Evolutionary conservation across 1,284 basidiomycete species (phyloP).

Genomic region (Tylopilus sp.): DNA sequence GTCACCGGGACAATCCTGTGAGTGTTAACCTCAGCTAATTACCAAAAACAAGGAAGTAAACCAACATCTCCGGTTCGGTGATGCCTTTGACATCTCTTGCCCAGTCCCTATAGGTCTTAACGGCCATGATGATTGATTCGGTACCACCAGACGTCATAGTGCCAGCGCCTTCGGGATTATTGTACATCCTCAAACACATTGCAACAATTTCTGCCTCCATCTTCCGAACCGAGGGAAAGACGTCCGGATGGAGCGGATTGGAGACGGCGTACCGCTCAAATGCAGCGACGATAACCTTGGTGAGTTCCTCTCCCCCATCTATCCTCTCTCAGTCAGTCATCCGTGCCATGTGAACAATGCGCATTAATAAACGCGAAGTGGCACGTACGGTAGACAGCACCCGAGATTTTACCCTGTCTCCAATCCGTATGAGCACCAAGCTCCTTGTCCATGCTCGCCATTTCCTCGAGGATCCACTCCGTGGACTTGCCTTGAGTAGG

Average conservation of each 20-base stretch:
- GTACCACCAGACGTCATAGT: constrained; percentile 97
- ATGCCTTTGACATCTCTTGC: constrained; percentile 88
- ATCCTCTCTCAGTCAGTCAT: not conserved
- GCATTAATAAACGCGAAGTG: not conserved
- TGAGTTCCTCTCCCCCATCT: constrained; percentile 90
- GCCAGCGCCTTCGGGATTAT: constrained; percentile 88
- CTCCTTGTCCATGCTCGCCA: constrained; percentile 81
- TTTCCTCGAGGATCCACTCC: constrained; percentile 86
- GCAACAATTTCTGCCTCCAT: constrained; percentile 98
- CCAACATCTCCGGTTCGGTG: constrained; percentile 92
- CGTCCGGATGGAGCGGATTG: constrained; percentile 96
- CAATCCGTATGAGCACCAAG: constrained; percentile 63
- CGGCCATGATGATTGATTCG: constrained; percentile 95
- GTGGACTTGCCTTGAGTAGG: constrained; percentile 75
- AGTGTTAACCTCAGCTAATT: not conserved
- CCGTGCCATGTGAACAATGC: constrained; percentile 2
- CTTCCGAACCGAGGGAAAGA: constrained; percentile 94
- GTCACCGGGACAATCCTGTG: constrained; percentile 85
- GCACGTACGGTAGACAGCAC: constrained; percentile 87
- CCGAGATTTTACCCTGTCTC: constrained; percentile 84
- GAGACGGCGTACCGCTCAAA: constrained; percentile 81
- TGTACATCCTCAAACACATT: constrained; percentile 93
- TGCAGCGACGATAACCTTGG: constrained; percentile 75
- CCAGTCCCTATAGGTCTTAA: constrained; percentile 97
- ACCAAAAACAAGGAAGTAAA: not conserved